phyloP scores from a whole-genome alignment of 2,329 filamentous ascomycete genomes.

The Teratosphaeria zuluensis region DNA sequence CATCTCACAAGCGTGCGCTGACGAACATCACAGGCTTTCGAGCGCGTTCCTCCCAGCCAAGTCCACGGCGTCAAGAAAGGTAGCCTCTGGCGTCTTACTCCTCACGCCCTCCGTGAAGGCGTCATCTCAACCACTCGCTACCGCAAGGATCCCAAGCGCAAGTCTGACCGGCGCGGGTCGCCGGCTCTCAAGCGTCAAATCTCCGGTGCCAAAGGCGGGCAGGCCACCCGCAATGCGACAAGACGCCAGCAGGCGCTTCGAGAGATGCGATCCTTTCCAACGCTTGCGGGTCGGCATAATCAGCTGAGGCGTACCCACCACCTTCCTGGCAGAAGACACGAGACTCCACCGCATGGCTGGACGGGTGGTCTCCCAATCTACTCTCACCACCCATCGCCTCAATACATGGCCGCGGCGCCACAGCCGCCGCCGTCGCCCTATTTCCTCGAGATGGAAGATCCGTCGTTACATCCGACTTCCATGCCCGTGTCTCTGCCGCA shows the following conservation, averaged over 20 bases:
- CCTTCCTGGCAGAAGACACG: background rate
- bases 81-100: constrained; percentile 69
- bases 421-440: constrained; percentile 11
- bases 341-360: background rate
- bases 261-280: constrained; percentile 5
- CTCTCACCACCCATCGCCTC: constrained; percentile 1
- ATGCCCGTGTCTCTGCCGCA: constrained; percentile 7
- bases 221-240: constrained; percentile 28
- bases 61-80: constrained; percentile 52
- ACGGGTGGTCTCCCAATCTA: background rate
- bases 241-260: constrained; percentile 12
- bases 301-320: constrained; percentile 6
- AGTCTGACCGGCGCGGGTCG: constrained; percentile 16
- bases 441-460: constrained; percentile 9
- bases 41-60: constrained; percentile 38
- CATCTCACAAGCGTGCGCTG: constrained; percentile 8
- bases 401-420: background rate
- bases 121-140: constrained; percentile 73
- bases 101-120: constrained; percentile 57
- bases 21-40: constrained; percentile 39
- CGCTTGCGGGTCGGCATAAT: constrained; percentile 1
- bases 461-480: background rate
- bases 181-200: constrained; percentile 33
- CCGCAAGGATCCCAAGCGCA: constrained; percentile 39
- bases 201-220: constrained; percentile 37